A percentile compares a stretch with the other conserved stretches of the same genome.
Evolutionary conservation across 345 rosid species (phyloP).

Genomic region (Triadica sebifera): DNA sequence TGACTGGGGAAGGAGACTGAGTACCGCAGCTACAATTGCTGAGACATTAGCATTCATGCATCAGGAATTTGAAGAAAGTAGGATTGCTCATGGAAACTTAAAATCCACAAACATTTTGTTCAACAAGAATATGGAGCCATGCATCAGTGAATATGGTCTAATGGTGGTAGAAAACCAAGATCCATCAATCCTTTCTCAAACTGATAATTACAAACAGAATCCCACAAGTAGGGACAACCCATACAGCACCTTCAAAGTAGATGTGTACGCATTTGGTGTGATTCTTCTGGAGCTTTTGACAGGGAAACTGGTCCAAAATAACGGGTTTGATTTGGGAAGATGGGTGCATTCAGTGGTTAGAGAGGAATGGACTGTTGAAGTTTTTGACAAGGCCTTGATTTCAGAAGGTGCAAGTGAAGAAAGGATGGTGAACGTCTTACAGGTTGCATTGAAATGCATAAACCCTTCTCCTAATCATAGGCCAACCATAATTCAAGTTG

Average conservation of each 20-base stretch:
- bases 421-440: slow-evolving; percentile 50
- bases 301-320: slow-evolving; percentile 47
- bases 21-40: slow-evolving; percentile 37
- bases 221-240: too few species aligned
- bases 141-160: slow-evolving; percentile 58
- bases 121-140: slow-evolving; percentile 46
- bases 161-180: slow-evolving; percentile 34
- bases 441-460: slow-evolving; percentile 51
- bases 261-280: slow-evolving; percentile 46
- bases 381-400: slow-evolving; percentile 44
- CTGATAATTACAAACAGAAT: slow-evolving; percentile 8
- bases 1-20: slow-evolving; percentile 54
- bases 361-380: slow-evolving; percentile 68
- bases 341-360: slow-evolving; percentile 56
- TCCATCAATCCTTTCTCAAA: slow-evolving; percentile 18
- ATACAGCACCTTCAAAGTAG: slow-evolving; percentile 2
- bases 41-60: slow-evolving; percentile 50
- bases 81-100: slow-evolving; percentile 59
- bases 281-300: slow-evolving; percentile 64
- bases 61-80: slow-evolving; percentile 33
- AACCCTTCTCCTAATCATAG: slow-evolving; percentile 37
- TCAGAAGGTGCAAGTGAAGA: slow-evolving; percentile 51
- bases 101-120: slow-evolving; percentile 59
- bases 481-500: slow-evolving; percentile 42
- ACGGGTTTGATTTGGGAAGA: slow-evolving; percentile 41